Evolutionary conservation across 495 filamentous ascomycete genomes (phyloP), one percentile per base, ranked within the genome.

Genomic region (Tetracladium marchalianum): DNA sequence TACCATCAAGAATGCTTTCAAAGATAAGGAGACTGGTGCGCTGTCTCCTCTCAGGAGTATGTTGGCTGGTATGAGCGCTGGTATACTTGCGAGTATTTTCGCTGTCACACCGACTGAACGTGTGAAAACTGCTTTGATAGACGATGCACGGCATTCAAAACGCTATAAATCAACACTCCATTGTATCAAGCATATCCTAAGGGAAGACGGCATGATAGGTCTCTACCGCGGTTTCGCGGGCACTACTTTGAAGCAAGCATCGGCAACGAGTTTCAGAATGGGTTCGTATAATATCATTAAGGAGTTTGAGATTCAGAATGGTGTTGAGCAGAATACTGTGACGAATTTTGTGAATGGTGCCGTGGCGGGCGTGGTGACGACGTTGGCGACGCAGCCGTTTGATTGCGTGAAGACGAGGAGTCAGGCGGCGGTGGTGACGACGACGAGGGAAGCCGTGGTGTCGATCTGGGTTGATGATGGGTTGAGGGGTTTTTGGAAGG

Each of bases 41-140:
- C 54, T 82, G n/a, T 70, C 73, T 0, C 68, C 78, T 1, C 49
- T 63, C 2, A 64, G 72, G 4, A 81, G 77, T 18, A 68, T 85
- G 34, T 54, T 72, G 1, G 73, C 78, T 5, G 81, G 81, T 11
- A 82, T 83, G 78, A 54, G 63, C 1, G 71, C 77, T 7, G 81
- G 81, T 3, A 67, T 77, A 1, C 68, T 76, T 0, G 80, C 79
- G 7, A 76, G 69, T 39, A 62, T 81, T 1, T 59, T 67, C 7
- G 72, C 77, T 15, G 81, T 85, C 2, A 84, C 80, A 17, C 80
- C 81, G 0, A 78, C 74, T 0, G 80, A 84, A 57, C 65, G 79
- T 39, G 75, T 85, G 56, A 85, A 85, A 53, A 84, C 80, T 0
- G 81, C 80, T 2, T 53, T 84, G 51, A 84, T 84, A 37, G 80